Percentiles rank a stretch among this genome's conserved stretches.
Conservation (phyloP, 257 asterid species). For the Ehretia macrophylla region DNA sequence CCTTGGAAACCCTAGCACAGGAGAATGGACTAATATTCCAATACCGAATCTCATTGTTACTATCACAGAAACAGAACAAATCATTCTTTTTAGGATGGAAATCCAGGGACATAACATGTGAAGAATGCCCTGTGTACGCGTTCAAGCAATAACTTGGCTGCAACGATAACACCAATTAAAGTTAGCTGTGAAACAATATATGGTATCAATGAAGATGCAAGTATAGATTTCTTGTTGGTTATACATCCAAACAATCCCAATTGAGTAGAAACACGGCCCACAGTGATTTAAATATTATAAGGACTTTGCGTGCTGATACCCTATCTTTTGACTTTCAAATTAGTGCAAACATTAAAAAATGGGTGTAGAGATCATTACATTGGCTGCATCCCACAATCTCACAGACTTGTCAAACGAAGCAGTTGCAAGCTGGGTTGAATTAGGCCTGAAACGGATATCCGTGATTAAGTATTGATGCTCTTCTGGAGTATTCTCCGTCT, state of each 20-base stretch:
- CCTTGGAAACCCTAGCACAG: slow-evolving; percentile 75
- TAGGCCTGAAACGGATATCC: slow-evolving; percentile 95
- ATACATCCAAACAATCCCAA: background rate
- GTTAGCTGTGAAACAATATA: background rate
- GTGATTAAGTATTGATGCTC: slow-evolving; percentile 84
- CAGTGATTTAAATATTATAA: background rate
- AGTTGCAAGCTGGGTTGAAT: slow-evolving; percentile 85
- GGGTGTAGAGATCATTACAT: slow-evolving; percentile 44
- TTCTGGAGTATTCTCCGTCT: slow-evolving; percentile 63
- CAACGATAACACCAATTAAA: slow-evolving; percentile 26
- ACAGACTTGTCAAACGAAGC: slow-evolving; percentile 89
- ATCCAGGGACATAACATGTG: slow-evolving; percentile 84
- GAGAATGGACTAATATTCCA: slow-evolving; percentile 68
- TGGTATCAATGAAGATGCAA: background rate
- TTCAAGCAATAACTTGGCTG: slow-evolving; percentile 91
- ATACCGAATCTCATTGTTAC: slow-evolving; percentile 68
- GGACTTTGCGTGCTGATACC: no score
- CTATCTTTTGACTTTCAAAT: no score
- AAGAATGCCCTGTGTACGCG: slow-evolving; percentile 69
- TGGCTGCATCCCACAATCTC: slow-evolving; percentile 97
- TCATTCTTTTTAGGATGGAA: slow-evolving; percentile 93
- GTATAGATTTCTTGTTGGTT: background rate
- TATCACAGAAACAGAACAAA: slow-evolving; percentile 89
- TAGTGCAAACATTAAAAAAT: background rate
- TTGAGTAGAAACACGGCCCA: background rate